Base-by-base conservation (phyloP, 2,329 filamentous ascomycete genomes). In the Colletotrichum spaethianum region DNA sequence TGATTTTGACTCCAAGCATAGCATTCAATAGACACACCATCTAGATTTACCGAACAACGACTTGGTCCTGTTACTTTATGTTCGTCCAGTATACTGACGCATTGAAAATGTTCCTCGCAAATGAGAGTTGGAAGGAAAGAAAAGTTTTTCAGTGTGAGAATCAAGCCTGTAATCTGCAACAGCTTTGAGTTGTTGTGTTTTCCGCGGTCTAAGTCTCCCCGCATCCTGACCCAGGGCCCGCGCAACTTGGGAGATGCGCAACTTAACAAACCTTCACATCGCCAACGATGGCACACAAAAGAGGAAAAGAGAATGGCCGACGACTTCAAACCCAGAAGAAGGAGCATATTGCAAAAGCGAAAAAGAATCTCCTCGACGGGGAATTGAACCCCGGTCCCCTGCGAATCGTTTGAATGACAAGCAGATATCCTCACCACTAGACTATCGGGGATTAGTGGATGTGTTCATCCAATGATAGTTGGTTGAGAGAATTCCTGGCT, bases 361-460 rank as follows among this genome's bases (percentile, higher is more conserved):
- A 69, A 64, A 70, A 72, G 11, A 2, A 48, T 23, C 70, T 72
- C 70, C 70, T 72, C 70, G 70, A 72, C 70, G 70, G 70, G 70
- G 70, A 72, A 72, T 72, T 72, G 70, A 72, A 72, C 66, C 70
- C 70, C 70, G 70, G 70, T 72, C 70, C 70, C 70, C 70, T 53
- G 70, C 70, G 70, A 62, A 31, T 57, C 23, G 38, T 50, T 5
- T 26, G 0, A 40, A 2, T 72, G 70, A 72, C 70, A 72, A 72
- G 70, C 70, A 53, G 70, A 72, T 72, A 72, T 72, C 70, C 70
- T 72, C 70, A 72, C 70, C 70, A 72, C 70, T 72, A 72, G 70
- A 72, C 70, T 72, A 72, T 72, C 70, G 66, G 61, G 70, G 70
- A 72, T 56, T 46, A 6, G 38, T 36, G 56, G 53, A 61, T 67